Conservation (phyloP, 1,284 basidiomycete genomes). For the Lentinula novae-zelandiae region DNA sequence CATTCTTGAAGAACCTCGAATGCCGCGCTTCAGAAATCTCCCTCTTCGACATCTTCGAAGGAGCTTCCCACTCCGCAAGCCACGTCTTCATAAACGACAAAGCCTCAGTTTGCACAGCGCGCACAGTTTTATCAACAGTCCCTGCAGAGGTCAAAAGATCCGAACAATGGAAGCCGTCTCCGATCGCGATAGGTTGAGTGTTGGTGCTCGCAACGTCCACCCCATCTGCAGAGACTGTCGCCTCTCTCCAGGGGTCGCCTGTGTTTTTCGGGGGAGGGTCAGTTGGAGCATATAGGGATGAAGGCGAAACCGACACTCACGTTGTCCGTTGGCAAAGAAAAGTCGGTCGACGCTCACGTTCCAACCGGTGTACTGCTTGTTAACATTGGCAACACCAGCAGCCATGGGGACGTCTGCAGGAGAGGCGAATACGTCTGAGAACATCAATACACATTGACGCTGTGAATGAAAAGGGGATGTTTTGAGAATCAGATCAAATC, state of each 20-base stretch:
- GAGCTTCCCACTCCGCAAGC: conserved; percentile 39
- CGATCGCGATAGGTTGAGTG: conserved; percentile 49
- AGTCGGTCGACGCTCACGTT: conserved; percentile 50
- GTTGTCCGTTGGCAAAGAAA: conserved; percentile 66
- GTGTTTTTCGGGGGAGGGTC: not conserved
- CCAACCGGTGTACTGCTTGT: conserved; percentile 59
- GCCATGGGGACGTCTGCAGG: conserved; percentile 31
- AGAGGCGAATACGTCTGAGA: conserved; percentile 49
- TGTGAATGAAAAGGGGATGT: conserved; percentile 20
- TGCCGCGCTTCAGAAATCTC: not conserved
- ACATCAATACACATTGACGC: conserved; percentile 63
- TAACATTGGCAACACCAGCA: conserved; percentile 37
- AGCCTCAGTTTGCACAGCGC: conserved; percentile 45
- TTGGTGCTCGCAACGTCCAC: conserved; percentile 45
- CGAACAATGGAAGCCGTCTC: conserved; percentile 66
- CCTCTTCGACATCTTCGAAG: not conserved
- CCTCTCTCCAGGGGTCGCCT: conserved; percentile 75
- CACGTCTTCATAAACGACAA: conserved; percentile 46
- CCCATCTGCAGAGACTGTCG: conserved; percentile 58
- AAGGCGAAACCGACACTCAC: conserved; percentile 33
- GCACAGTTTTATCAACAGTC: conserved; percentile 46
- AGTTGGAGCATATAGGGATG: not conserved
- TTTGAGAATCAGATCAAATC: not conserved
- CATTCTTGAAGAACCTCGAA: conserved; percentile 1
- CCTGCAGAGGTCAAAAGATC: conserved; percentile 47